Conservation (phyloP, 2,329 filamentous ascomycete genomes). For the Cadophora sp. region DNA sequence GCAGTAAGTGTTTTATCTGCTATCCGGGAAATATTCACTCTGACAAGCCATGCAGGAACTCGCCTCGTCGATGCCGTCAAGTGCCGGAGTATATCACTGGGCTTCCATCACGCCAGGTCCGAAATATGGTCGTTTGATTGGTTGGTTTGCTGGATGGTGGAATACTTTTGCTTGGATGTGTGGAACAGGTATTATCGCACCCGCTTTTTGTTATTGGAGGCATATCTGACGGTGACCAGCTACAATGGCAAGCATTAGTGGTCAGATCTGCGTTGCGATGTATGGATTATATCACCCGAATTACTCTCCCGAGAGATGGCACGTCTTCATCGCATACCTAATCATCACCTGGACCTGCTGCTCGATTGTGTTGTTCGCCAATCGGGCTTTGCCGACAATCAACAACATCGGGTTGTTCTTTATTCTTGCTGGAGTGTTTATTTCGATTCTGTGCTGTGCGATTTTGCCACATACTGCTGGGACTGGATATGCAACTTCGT, state of each 20-base stretch:
- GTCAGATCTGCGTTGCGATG: conserved; percentile 54
- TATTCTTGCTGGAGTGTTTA: conserved; percentile 58
- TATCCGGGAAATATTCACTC: background rate
- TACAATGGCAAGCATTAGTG: conserved; percentile 45
- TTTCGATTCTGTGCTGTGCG: conserved; percentile 53
- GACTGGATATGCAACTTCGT: conserved; percentile 41
- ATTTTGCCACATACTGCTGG: conserved; percentile 58
- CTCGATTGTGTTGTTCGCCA: conserved; percentile 58
- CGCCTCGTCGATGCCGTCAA: conserved; percentile 40
- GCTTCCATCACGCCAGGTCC: conserved; percentile 55
- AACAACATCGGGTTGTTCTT: conserved; percentile 61
- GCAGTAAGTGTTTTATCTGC: conserved; percentile 46
- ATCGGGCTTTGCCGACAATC: conserved; percentile 57
- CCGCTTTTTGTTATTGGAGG: too few relatives aligned
- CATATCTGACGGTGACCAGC: conserved; percentile 25
- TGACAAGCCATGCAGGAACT: conserved; percentile 32
- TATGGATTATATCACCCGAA: conserved; percentile 55
- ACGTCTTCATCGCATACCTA: conserved; percentile 57
- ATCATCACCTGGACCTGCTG: conserved; percentile 54
- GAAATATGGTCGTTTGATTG: conserved; percentile 52
- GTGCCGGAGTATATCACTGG: conserved; percentile 57
- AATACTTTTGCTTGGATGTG: conserved; percentile 54
- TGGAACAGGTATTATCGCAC: conserved; percentile 30
- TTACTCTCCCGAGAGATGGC: conserved; percentile 54
- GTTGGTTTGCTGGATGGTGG: conserved; percentile 60